These are phyloP conservation scores for Blastosporella zonata DNA, from an alignment of 1,284 basidiomycete genomes.

Conservation along the genomic window DNA sequence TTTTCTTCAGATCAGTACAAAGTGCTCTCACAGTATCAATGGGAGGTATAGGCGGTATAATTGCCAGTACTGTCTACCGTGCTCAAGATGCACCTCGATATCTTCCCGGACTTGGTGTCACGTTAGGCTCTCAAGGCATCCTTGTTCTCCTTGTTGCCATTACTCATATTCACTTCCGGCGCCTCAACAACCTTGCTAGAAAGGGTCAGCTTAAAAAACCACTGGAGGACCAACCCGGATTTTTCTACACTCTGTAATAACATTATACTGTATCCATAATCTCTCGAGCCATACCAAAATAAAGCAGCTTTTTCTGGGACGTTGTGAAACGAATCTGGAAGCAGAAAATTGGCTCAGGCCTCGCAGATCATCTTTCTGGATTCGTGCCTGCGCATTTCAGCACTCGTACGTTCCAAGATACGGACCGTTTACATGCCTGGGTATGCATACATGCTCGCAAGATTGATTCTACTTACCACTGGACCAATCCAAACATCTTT, in stretches of 20 bases:
- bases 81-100: conserved; percentile 39
- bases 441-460: too few species aligned
- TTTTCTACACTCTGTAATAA: conserved; percentile 39
- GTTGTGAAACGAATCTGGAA: neutral
- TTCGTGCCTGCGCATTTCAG: too few species aligned
- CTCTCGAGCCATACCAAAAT: neutral
- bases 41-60: conserved; percentile 40
- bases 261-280: neutral
- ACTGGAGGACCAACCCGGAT: conserved; percentile 38
- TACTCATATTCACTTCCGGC: conserved; percentile 33
- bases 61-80: conserved; percentile 39
- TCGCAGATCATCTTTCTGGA: neutral
- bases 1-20: conserved; percentile 33
- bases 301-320: neutral
- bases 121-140: conserved; percentile 38
- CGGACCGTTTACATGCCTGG: neutral
- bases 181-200: conserved; percentile 32
- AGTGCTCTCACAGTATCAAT: conserved; percentile 39
- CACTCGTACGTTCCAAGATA: neutral
- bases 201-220: conserved; percentile 34
- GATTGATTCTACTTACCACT: too few species aligned
- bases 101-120: conserved; percentile 38
- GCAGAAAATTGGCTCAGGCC: neutral
- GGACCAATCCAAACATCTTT: too few species aligned
- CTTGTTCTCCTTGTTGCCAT: conserved; percentile 33